These are phyloP conservation scores for Agaricales sp. DNA, from an alignment of 1,284 basidiomycete species.

Conservation along the genomic window DNA sequence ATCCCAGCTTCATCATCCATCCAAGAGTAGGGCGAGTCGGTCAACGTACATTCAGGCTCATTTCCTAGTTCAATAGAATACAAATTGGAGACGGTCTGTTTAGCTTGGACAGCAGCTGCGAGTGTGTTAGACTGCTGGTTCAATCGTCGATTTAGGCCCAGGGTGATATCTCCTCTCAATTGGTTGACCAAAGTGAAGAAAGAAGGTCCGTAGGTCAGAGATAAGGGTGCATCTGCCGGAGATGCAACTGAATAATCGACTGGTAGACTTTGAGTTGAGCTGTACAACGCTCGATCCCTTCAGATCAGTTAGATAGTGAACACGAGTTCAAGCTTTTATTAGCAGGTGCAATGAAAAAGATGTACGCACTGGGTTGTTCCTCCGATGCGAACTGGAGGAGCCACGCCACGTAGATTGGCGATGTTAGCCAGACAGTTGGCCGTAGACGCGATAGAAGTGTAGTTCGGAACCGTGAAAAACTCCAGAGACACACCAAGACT, in stretches of 20 bases:
- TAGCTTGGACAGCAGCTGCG: conserved; percentile 23
- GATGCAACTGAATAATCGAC: conserved; percentile 30
- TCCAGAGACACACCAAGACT: conserved; percentile 29
- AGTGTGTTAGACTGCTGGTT: conserved; percentile 28
- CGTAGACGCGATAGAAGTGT: conserved; percentile 24
- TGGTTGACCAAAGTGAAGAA: conserved; percentile 23
- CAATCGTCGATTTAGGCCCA: conserved; percentile 31
- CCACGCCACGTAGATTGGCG: conserved; percentile 22
- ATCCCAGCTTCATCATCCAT: neutral
- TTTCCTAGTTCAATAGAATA: conserved; percentile 32
- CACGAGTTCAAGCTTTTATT: neutral
- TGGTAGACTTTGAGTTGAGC: conserved; percentile 19
- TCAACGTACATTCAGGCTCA: conserved; percentile 29
- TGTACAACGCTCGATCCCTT: conserved; percentile 31
- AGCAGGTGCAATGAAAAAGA: conserved; percentile 10
- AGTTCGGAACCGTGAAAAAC: conserved; percentile 32
- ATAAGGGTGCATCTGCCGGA: conserved; percentile 25
- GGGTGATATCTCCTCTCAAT: conserved; percentile 25
- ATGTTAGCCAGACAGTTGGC: conserved; percentile 27
- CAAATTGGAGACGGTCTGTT: conserved; percentile 23
- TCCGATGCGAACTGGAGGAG: conserved; percentile 29
- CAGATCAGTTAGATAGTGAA: too few species aligned
- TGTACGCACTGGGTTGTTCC: conserved; percentile 35
- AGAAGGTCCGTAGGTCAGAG: conserved; percentile 29
- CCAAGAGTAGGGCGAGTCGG: conserved; percentile 1